phyloP scores from a whole-genome alignment of 2,329 filamentous ascomycete genomes.

The Exophiala lecanii-corni region DNA sequence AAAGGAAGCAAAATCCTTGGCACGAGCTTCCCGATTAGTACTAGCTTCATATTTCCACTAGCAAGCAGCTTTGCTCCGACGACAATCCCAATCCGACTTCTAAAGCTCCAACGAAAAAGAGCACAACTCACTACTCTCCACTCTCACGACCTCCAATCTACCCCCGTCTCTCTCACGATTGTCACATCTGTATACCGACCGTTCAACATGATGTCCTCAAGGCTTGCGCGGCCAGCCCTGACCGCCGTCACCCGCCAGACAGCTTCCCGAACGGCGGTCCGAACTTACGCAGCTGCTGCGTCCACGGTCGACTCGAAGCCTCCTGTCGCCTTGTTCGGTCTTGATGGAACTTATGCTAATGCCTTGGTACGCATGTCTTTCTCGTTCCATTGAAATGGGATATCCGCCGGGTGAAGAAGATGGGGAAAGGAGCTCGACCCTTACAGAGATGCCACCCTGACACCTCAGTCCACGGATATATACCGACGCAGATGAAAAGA shows the following conservation, averaged over 20 bases:
- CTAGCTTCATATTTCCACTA: slow-evolving; percentile 8
- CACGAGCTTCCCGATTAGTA: slow-evolving; percentile 7
- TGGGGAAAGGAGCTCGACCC: too few species aligned
- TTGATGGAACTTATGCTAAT: slow-evolving; percentile 97
- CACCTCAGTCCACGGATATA: too few species aligned
- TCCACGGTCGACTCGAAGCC: slow-evolving; percentile 59
- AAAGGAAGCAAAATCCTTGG: slow-evolving; percentile 7
- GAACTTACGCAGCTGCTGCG: slow-evolving; percentile 70
- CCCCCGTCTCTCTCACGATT: slow-evolving; percentile 5
- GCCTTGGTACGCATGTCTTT: slow-evolving; percentile 98
- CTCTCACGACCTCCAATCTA: slow-evolving; percentile 9
- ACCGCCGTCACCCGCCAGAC: slow-evolving; percentile 54
- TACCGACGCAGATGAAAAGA: too few species aligned
- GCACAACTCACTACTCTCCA: slow-evolving; percentile 13
- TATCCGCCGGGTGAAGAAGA: too few species aligned
- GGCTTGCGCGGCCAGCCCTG: slow-evolving; percentile 35
- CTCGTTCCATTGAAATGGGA: background rate
- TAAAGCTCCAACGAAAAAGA: slow-evolving; percentile 14
- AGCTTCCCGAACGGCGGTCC: slow-evolving; percentile 58
- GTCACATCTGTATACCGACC: too few species aligned
- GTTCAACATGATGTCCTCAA: slow-evolving; percentile 27
- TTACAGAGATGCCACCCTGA: too few species aligned
- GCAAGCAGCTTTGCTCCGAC: slow-evolving; percentile 5
- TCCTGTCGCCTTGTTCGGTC: slow-evolving; percentile 84
- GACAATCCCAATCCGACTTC: slow-evolving; percentile 6